Base-by-base conservation (phyloP, 176 grass and related monocot species). In the Oryza glumipatula region DNA sequence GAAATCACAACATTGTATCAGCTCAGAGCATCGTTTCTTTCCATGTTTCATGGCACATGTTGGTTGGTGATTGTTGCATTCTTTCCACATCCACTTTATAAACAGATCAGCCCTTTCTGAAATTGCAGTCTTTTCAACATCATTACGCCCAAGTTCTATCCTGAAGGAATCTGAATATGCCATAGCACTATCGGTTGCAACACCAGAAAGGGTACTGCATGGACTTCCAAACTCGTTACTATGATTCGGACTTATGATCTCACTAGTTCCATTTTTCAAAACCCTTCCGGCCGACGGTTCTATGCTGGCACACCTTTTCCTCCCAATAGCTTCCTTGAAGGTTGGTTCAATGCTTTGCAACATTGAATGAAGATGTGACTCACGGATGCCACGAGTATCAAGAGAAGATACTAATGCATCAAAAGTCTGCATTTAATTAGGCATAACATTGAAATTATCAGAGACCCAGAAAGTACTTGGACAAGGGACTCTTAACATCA, bases 291-390 rank as follows among this genome's bases (percentile, higher is more conserved):
- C 52, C 68, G 74, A 48, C 16, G 63, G 79, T 38, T 72, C 72
- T 44, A 56, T 76, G 58, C 5, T 65, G 32, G 46, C 71, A 82
- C 58, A 69, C 43, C 44, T 92, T 69, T 78, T 88, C 74, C 84
- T 86, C 78, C 56, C 89, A 83, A 95, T 83, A 44, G 96, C 81
- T 46, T 98, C 87, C 75, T 94, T 98, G 75, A 98, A 98, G 63
- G 83, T 91, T 78, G 91, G n/a, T 85, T 98, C 96, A 19, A 98
- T 90, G 70, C 89, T 87, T 85, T 85, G 91, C 84, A 98, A 82
- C 93, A 98, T 94, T 39, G 91, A 94, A 89, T 91, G 88, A 35
- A 98, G 74, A 91, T 98, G 89, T 36, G 95, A 88, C 77, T 98
- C 95, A 24, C 93, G 77, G 83, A 85, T 85, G n/a, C 95, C 95